phyloP scores from a whole-genome alignment of 495 filamentous ascomycete species.

The Chlorociboria aeruginascens region DNA sequence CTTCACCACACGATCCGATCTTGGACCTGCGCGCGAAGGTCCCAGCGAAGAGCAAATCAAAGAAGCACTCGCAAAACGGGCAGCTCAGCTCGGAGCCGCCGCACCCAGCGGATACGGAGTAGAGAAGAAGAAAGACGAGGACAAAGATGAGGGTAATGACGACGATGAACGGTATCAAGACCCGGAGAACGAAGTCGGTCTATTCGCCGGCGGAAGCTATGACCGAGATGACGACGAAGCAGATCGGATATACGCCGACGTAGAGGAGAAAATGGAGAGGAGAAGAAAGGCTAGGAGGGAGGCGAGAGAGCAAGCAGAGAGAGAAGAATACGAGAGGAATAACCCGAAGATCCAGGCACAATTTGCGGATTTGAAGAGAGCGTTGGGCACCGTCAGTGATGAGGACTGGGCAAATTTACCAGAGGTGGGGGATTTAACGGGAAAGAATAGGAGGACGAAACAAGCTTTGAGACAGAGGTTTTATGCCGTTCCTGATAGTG shows the following conservation, averaged over 20 bases:
- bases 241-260: constrained; percentile 84
- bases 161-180: constrained; percentile 88
- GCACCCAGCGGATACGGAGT: constrained; percentile 69
- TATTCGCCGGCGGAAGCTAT: constrained; percentile 89
- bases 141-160: constrained; percentile 59
- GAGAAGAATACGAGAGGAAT: constrained; percentile 86
- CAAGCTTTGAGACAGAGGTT: constrained; percentile 75
- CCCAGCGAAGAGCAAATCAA: constrained; percentile 98
- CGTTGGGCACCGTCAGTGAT: constrained; percentile 76
- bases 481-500: constrained; percentile 95
- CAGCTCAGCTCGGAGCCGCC: constrained; percentile 71
- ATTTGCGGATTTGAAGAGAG: constrained; percentile 91
- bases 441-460: constrained; percentile 76
- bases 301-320: constrained; percentile 83
- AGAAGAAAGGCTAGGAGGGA: constrained; percentile 84
- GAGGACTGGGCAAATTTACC: constrained; percentile 95
- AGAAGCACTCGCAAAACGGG: constrained; percentile 85
- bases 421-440: constrained; percentile 92
- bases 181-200: constrained; percentile 90
- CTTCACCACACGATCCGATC: constrained; percentile 93
- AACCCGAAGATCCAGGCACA: constrained; percentile 99
- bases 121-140: constrained; percentile 64
- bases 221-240: constrained; percentile 96
- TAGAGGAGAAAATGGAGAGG: constrained; percentile 94
- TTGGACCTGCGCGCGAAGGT: constrained; percentile 91